Base-by-base conservation (phyloP, 306 rosid genomes). In the Echinosophora koreensis region DNA sequence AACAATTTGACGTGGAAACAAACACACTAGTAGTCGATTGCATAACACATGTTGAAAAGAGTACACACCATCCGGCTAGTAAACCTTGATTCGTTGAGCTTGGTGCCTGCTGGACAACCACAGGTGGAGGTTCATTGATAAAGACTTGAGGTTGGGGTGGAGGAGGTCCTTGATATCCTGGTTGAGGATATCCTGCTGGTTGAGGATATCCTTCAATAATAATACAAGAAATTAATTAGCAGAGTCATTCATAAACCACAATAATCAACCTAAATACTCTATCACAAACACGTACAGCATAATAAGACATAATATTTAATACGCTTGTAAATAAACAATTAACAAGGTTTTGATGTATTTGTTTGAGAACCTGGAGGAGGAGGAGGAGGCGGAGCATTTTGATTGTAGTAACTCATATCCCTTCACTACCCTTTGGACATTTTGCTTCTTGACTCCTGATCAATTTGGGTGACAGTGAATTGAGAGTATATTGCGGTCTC, bases 11-110 rank as follows among this genome's bases (percentile, higher is more conserved):
- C n/a, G n/a, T n/a, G n/a, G n/a, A n/a, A n/a, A n/a, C n/a, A n/a
- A n/a, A n/a, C n/a, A n/a, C n/a, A n/a, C n/a, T n/a, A n/a, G 22
- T 22, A 22, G 14, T 62, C 8, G 12, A 17, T 4, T 17, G 37
- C 11, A 42, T 42, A 22, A 44, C 38, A 41, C 3, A 46, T 46
- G 1, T 6, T 15, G 14, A 55, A 37, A 61, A 38, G 27, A 27
- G 54, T 16, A 60, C 64, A n/a, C 10, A 84, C 87, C 84, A 84
- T 57, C 75, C 76, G 5, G 30, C 49, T 14, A 84, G 22, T 44
- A 12, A 69, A 17, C 84, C 79, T 5, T 12, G 1, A 0, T 51
- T 10, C 5, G 5, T 15, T 10, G 68, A 5, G 5, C 5, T 30
- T 0, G 15, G n/a, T 6, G n/a, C 47, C 15, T 70, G 62, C 3